These are phyloP conservation scores for Aureobasidium zeae DNA, from an alignment of 2,329 filamentous ascomycete genomes.

Conservation along the genomic window DNA sequence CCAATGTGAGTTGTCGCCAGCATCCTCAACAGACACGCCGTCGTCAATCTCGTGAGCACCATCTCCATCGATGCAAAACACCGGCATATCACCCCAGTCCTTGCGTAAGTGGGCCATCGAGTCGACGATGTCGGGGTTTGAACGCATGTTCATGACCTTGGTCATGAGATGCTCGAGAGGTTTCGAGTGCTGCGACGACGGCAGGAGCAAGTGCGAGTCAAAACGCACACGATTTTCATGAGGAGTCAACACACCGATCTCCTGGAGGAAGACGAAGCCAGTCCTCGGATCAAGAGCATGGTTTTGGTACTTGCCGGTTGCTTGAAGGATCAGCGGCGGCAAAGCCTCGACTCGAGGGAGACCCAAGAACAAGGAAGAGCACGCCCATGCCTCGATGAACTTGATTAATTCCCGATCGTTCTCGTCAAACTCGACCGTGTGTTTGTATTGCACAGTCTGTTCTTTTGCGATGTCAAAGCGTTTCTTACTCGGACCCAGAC, in stretches of 20 bases:
- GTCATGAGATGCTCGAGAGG: slow-evolving; percentile 35
- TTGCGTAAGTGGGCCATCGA: slow-evolving; percentile 49
- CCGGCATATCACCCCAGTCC: slow-evolving; percentile 49
- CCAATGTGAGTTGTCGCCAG: slow-evolving; percentile 49
- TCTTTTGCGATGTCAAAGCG: slow-evolving; percentile 21
- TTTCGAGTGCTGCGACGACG: slow-evolving; percentile 36
- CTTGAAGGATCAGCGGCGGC: slow-evolving; percentile 55
- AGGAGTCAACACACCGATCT: slow-evolving; percentile 60
- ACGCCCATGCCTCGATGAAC: slow-evolving; percentile 62
- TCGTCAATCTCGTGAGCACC: slow-evolving; percentile 67
- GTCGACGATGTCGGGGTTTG: slow-evolving; percentile 38
- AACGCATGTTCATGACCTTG: slow-evolving; percentile 23
- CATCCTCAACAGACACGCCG: slow-evolving; percentile 59
- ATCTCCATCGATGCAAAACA: slow-evolving; percentile 65
- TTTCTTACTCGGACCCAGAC: slow-evolving; percentile 32
- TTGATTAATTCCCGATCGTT: slow-evolving; percentile 50
- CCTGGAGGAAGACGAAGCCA: slow-evolving; percentile 62
- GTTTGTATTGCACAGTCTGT: slow-evolving; percentile 21
- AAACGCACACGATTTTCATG: slow-evolving; percentile 62
- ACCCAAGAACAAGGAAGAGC: slow-evolving; percentile 45
- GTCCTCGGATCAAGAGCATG: slow-evolving; percentile 39
- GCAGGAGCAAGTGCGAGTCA: slow-evolving; percentile 45
- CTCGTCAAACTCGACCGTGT: slow-evolving; percentile 36
- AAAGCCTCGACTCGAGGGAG: slow-evolving; percentile 49
- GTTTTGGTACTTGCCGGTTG: slow-evolving; percentile 52